phyloP scores from a whole-genome alignment of 176 grass and related monocot genomes.

The Tillandsia fasciculata region DNA sequence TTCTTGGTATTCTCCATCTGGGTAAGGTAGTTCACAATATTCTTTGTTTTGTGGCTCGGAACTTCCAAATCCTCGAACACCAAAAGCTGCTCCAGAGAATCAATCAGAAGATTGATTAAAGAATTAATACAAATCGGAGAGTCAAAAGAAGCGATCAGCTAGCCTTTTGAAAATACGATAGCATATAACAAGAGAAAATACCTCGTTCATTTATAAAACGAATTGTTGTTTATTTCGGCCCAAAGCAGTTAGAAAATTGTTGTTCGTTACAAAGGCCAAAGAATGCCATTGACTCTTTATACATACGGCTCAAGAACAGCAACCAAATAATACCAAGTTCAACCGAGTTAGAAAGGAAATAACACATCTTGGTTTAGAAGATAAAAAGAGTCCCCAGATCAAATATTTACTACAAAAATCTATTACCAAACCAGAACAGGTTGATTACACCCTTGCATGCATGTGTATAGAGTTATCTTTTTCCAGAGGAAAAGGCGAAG shows the following conservation, averaged over 20 bases:
- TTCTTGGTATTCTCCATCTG: constrained; percentile 70
- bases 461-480: neutral
- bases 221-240: neutral
- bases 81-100: constrained; percentile 37
- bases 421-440: no score
- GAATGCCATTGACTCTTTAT: no score
- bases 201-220: neutral
- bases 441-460: no score
- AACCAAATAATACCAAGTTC: no score
- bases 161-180: neutral
- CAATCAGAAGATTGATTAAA: neutral
- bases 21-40: constrained; percentile 50
- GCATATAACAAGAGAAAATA: neutral
- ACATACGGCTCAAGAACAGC: no score
- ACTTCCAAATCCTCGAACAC: constrained; percentile 57
- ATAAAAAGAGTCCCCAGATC: no score
- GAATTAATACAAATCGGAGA: neutral
- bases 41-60: constrained; percentile 85
- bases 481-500: neutral
- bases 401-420: no score
- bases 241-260: no score
- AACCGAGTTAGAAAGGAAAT: no score
- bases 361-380: no score
- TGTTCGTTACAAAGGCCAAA: no score
- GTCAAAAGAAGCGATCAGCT: neutral